These are phyloP conservation scores for Aspergillus glaucus DNA, from an alignment of 2,329 filamentous ascomycete genomes.

Conservation along the genomic window DNA sequence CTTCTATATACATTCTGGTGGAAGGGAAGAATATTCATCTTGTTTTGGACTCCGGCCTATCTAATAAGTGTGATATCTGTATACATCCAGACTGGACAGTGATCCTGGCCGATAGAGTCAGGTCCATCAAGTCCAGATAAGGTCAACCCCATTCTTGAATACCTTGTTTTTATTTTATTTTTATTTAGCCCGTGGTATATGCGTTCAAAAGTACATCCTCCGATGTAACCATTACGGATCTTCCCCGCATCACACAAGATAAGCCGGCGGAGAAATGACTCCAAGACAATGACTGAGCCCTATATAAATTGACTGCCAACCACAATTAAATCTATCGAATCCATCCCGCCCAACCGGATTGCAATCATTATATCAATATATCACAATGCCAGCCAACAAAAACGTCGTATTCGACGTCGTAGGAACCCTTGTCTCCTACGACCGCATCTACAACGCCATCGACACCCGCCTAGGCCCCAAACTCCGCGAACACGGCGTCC, in stretches of 20 bases:
- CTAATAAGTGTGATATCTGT: background rate
- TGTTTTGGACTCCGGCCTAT: background rate
- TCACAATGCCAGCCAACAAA: slow-evolving; percentile 6
- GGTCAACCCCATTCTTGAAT: background rate
- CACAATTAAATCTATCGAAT: background rate
- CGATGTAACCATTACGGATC: background rate
- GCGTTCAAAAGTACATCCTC: background rate
- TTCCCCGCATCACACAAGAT: background rate
- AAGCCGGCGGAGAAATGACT: background rate
- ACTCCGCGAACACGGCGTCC: slow-evolving; percentile 29
- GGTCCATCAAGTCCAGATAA: background rate
- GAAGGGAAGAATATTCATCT: no score
- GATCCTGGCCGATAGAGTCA: background rate
- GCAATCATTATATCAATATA: background rate
- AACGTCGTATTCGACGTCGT: slow-evolving; percentile 27
- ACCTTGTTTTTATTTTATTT: background rate
- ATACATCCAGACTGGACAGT: background rate
- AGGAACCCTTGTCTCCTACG: slow-evolving; percentile 39
- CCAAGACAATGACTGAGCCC: background rate
- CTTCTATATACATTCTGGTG: no score
- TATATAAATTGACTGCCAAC: background rate
- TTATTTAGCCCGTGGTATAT: background rate
- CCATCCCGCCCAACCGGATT: background rate
- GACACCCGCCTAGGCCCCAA: slow-evolving; percentile 31
- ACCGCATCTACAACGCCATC: slow-evolving; percentile 34